Percentiles rank a stretch among this genome's conserved stretches.
These are phyloP conservation scores for Thalia dealbata DNA, from an alignment of 176 grass and related monocot genomes.

Conservation along the genomic window DNA sequence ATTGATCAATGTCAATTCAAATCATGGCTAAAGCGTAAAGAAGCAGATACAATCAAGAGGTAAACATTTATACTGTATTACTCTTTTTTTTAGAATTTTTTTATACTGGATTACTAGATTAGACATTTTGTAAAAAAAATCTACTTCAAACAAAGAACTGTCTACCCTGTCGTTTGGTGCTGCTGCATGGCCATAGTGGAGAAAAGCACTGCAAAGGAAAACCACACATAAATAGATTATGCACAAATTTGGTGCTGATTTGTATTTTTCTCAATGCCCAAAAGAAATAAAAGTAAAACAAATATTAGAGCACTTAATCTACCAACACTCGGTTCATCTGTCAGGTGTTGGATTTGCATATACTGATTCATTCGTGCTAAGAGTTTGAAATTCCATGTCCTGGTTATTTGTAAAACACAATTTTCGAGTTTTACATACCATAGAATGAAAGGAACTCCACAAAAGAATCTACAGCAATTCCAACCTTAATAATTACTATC, in stretches of 20 bases:
- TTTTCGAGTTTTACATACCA: not conserved
- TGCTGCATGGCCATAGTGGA: conserved; percentile 83
- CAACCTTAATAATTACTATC: not conserved
- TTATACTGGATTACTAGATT: not conserved
- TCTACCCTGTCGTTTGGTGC: conserved; percentile 93
- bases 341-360: not conserved
- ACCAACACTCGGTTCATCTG: not conserved
- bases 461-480: not conserved
- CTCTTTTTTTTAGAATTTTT: too few species aligned
- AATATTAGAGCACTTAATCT: conserved; percentile 2
- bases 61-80: too few species aligned
- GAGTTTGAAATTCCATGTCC: not conserved
- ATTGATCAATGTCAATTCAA: too few species aligned
- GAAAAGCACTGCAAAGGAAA: conserved; percentile 67
- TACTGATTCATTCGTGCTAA: not conserved
- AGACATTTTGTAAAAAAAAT: not conserved
- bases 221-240: conserved; percentile 24
- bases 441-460: not conserved
- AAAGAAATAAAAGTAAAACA: not conserved
- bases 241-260: conserved; percentile 11
- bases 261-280: not conserved
- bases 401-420: not conserved
- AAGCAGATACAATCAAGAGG: not conserved
- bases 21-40: not conserved
- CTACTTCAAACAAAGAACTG: conserved; percentile 11